Base-by-base conservation (phyloP, 768 basidiomycete species). In the Dentipellis sp. region DNA sequence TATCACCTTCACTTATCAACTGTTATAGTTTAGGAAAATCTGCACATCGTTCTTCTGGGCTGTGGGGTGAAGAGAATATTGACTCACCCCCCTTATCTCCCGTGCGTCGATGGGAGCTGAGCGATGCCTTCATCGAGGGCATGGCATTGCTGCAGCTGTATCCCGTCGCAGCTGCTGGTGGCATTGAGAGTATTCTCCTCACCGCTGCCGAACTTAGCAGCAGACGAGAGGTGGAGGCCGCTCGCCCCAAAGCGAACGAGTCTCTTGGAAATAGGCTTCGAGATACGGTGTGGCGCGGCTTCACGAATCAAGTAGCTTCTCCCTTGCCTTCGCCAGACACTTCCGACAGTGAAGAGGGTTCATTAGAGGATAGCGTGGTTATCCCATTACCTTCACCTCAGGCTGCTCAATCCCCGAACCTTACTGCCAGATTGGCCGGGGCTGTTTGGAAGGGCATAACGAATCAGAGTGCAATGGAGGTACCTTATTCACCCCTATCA, bases 371-470 rank as follows among this genome's bases (percentile, higher is more conserved):
- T 17, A 75, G 76, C 7, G 73, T 75, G 16, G 73, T 75, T 54
- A 73, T 77, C 53, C 78, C 78, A 4, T 77, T 79, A 64, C 74
- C 70, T 0, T 69, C 66, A 53, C 50, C 22, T 17, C 37, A 17
- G 12, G 39, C 38, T 39, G 36, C 55, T 3, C 49, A 51, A 37
- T 29, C 63, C 5, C 59, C 72, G 19, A 74, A 76, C 11, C 58
- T 83, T 52, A 77, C 78, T 6, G 74, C 80, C 42, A 74, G 79
- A 36, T 65, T 87, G 12, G 80, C 84, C 9, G 79, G 71, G 56
- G 80, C 78, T n/a, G 77, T 88, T 19, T 89, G 86, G 87, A 76
- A 78, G 64, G 88, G 87, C 3, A 81, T 89, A 61, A 87, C 85
- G 3, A 89, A 88, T 62, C 83, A 84, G 66, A 78, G 77, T 56